Conservation (phyloP, 2,329 filamentous ascomycete genomes). For the Simplicillium sp. region DNA sequence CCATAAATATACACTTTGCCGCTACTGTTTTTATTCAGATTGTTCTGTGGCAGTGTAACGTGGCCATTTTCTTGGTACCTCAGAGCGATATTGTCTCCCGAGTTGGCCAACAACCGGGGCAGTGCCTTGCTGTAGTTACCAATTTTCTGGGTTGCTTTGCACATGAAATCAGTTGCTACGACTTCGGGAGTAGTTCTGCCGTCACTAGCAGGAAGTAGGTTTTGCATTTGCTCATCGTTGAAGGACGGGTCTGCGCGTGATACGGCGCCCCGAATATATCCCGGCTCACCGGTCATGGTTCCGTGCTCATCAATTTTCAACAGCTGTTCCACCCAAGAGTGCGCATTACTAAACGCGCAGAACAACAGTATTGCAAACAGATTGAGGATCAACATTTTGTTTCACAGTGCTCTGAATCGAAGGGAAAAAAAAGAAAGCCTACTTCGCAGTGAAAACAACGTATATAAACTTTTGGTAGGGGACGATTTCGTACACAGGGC, state of each 20-base stretch:
- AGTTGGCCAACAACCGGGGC: not conserved
- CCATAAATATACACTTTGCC: conserved; percentile 1
- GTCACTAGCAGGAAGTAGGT: too few relatives aligned
- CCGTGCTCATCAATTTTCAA: not conserved
- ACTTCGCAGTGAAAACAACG: too few relatives aligned
- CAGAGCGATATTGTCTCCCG: not conserved
- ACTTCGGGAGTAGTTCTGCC: too few relatives aligned
- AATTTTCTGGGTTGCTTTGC: not conserved
- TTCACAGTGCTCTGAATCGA: too few relatives aligned
- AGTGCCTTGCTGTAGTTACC: not conserved
- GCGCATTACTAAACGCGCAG: too few relatives aligned
- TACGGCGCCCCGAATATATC: conserved; percentile 1
- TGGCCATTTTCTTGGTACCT: conserved; percentile 1
- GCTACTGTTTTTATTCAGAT: not conserved
- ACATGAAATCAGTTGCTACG: not conserved
- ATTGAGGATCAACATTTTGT: too few relatives aligned
- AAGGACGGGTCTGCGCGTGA: not conserved
- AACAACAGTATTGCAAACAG: too few relatives aligned
- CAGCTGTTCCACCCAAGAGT: not conserved
- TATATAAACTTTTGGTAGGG: too few relatives aligned
- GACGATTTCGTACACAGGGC: too few relatives aligned
- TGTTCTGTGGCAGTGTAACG: not conserved
- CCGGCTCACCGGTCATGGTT: not conserved
- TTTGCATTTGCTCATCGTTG: not conserved
- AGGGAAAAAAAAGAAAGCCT: too few relatives aligned